Conservation (phyloP, 768 basidiomycete species). For the Filobasidium floriforme region DNA sequence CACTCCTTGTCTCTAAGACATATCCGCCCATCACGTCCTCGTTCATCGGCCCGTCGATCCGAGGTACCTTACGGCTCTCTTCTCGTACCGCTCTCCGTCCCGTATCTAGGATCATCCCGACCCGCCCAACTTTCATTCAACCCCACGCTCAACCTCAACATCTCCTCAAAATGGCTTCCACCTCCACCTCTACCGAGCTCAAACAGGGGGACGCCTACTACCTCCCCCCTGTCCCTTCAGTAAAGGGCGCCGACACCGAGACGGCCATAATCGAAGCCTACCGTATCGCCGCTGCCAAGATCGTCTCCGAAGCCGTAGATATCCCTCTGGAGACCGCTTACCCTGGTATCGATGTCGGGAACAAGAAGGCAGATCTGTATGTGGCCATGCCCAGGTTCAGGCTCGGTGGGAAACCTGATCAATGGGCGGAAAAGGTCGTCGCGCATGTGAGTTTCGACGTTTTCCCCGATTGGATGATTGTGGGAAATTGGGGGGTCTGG, state of each 20-base stretch:
- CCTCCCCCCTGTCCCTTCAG: conserved; percentile 30
- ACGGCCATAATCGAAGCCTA: conserved; percentile 34
- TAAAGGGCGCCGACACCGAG: conserved; percentile 26
- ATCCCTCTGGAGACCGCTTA: conserved; percentile 64
- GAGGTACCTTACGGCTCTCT: not conserved
- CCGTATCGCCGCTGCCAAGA: conserved; percentile 35
- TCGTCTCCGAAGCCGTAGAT: conserved; percentile 36
- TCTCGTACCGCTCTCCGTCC: not conserved
- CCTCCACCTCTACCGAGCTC: not conserved
- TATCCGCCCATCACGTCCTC: no score
- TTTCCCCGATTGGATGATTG: not conserved
- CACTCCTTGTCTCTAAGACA: not conserved
- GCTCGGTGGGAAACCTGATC: conserved; percentile 72
- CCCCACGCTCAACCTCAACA: not conserved
- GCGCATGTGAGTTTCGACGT: conserved; percentile 59
- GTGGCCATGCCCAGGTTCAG: conserved; percentile 87
- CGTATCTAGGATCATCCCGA: no score
- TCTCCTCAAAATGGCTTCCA: not conserved
- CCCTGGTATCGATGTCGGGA: conserved; percentile 72
- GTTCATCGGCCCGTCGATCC: no score
- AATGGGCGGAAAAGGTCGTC: conserved; percentile 66
- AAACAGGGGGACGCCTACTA: not conserved
- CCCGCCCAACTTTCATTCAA: not conserved
- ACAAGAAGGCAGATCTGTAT: conserved; percentile 89
- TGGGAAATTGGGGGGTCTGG: not conserved